Base-by-base conservation (phyloP, 2,329 filamentous ascomycete species). In the Pseudogymnoascus sp. region DNA sequence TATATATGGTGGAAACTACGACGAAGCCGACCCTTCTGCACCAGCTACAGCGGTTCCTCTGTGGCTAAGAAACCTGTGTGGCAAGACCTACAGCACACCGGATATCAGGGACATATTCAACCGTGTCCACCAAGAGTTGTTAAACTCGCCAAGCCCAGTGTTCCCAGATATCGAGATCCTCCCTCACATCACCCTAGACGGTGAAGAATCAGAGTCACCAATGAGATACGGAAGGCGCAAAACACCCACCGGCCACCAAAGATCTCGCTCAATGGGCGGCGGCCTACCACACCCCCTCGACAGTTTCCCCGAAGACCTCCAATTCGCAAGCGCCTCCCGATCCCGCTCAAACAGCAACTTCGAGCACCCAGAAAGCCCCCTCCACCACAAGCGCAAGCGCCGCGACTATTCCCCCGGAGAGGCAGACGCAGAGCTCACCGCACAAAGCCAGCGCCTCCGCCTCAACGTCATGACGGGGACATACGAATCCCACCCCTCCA, bases 91-190 rank as follows among this genome's bases (percentile, higher is more conserved):
- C 65, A 71, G 69, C 13, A 74, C 72, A 5, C 67, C 70, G 11
- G 70, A 72, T 19, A 75, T 75, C 10, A 68, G 76, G 2, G 68
- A 69, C 6, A 74, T 77, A 33, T 75, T 77, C 66, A 73, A 72
- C 50, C 68, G 68, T 13, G 69, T 77, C 2, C 72, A 76, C 37
- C 67, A 67, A 6, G 72, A 73, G 53, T 73, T 76, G 24, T 65
- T 74, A 14, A 63, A 69, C n/a, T 74, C 75, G 42, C 66, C 69
- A 2, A 68, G 74, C 53, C 68, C 72, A 4, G 72, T 70, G 38
- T 77, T 77, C 62, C 75, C 75, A 0, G 75, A 77, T 61, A 73
- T 77, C 42, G 75, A 77, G 62, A 72, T 77, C 50, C 68, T 77
- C 8, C 75, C 75, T 0, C 76, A 76, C 33, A 73, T 74, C 37